Evolutionary conservation across 164 flowering plant genomes (phyloP).

Genomic region (Macadamia tetraphylla): DNA sequence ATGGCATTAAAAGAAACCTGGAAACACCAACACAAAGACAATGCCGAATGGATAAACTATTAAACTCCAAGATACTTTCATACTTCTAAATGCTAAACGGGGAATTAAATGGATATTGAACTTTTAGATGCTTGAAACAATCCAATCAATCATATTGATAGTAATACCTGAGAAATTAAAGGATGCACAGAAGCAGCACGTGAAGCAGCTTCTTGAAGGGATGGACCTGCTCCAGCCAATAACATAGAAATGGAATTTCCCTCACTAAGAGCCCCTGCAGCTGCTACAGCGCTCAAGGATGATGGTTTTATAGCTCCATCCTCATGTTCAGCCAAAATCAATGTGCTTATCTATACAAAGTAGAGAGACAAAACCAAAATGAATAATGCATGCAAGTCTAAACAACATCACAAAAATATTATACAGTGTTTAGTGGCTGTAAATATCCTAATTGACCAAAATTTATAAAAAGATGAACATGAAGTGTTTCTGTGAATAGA

Average conservation of each 20-base stretch:
- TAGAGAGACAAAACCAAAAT: neutral
- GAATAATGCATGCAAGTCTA: neutral
- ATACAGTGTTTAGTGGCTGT: too few relatives aligned
- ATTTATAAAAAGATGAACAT: too few relatives aligned
- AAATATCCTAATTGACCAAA: too few relatives aligned
- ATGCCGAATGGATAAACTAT: neutral
- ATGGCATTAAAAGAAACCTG: neutral
- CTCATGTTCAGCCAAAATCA: slow-evolving; percentile 80
- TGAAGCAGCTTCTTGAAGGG: slow-evolving; percentile 70
- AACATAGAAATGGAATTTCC: slow-evolving; percentile 60
- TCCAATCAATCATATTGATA: neutral
- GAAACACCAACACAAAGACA: neutral
- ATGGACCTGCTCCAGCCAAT: slow-evolving; percentile 81
- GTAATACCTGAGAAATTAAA: slow-evolving; percentile 64
- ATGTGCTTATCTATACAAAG: slow-evolving; percentile 49
- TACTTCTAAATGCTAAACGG: neutral
- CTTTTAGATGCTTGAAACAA: neutral
- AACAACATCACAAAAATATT: too few relatives aligned
- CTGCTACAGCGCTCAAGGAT: slow-evolving; percentile 65
- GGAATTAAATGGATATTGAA: too few relatives aligned
- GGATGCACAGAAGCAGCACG: slow-evolving; percentile 75
- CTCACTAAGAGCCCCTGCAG: slow-evolving; percentile 55
- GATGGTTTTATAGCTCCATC: slow-evolving; percentile 53
- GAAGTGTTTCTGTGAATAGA: too few relatives aligned
- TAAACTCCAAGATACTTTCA: neutral